phyloP scores from a whole-genome alignment of 1,139 yeast species.

The Yamadazyma membranifaciens region DNA sequence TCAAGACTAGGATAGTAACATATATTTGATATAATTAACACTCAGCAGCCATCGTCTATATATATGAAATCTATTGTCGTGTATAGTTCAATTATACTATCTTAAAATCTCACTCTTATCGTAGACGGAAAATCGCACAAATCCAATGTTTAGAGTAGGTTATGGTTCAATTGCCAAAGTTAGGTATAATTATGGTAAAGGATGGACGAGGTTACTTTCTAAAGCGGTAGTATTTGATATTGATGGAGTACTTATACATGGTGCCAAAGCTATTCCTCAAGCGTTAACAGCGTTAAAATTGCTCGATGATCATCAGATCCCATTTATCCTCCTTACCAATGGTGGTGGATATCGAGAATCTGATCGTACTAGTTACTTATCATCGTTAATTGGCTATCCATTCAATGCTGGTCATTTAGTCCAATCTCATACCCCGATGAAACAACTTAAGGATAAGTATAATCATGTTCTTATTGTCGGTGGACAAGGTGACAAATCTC shows the following conservation, averaged over 20 bases:
- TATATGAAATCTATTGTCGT: too few relatives aligned
- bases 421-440: conserved; percentile 91
- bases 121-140: too few relatives aligned
- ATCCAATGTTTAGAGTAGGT: too few relatives aligned
- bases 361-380: conserved; percentile 57
- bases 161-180: too few relatives aligned
- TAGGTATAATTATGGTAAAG: too few relatives aligned
- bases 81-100: too few relatives aligned
- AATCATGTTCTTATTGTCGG: conserved; percentile 79
- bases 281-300: conserved; percentile 65
- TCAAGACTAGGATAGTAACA: too few relatives aligned
- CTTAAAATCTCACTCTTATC: too few relatives aligned
- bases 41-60: too few relatives aligned
- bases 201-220: too few relatives aligned
- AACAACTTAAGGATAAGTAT: conserved; percentile 50
- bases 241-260: conserved; percentile 91
- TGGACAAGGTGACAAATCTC: conserved; percentile 67
- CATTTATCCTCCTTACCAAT: conserved; percentile 83
- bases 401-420: conserved; percentile 68
- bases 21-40: too few relatives aligned
- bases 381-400: conserved; percentile 46
- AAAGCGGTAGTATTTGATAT: conserved; percentile 44
- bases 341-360: conserved; percentile 86
- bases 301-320: conserved; percentile 57
- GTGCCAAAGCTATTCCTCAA: conserved; percentile 63